These are phyloP conservation scores for Colletotrichum shisoi DNA, from an alignment of 2,329 filamentous ascomycete genomes.

Conservation along the genomic window DNA sequence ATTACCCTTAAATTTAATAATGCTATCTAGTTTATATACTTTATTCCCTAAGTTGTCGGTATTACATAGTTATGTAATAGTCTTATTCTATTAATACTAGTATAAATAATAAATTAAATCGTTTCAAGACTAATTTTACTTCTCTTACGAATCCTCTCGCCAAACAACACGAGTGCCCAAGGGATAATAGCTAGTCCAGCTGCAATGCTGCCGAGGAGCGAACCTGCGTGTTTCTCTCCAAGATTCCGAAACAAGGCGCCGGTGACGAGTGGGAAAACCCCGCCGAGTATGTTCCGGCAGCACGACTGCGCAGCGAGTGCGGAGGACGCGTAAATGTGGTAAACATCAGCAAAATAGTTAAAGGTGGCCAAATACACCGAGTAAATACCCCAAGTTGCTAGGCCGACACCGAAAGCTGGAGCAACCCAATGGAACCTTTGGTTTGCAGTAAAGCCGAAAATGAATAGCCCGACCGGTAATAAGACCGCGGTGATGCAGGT, in stretches of 20 bases:
- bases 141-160: conserved; percentile 74
- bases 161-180: conserved; percentile 83
- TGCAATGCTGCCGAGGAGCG: conserved; percentile 77
- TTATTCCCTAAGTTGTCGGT: too few species aligned
- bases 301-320: conserved; percentile 87
- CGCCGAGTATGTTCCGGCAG: conserved; percentile 83
- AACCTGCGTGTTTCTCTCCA: conserved; percentile 74
- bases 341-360: conserved; percentile 91
- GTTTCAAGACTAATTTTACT: conserved; percentile 68
- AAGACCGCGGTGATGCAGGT: conserved; percentile 77
- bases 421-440: conserved; percentile 73
- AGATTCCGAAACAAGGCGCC: conserved; percentile 75
- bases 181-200: conserved; percentile 77
- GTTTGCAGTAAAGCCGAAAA: conserved; percentile 77
- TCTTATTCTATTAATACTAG: too few species aligned
- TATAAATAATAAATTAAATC: too few species aligned
- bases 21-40: too few species aligned
- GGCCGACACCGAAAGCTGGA: conserved; percentile 72
- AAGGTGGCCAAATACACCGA: conserved; percentile 87
- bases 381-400: conserved; percentile 86
- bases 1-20: too few species aligned
- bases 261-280: conserved; percentile 81
- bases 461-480: conserved; percentile 81
- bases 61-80: too few species aligned
- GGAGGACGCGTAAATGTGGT: conserved; percentile 83